Conservation (phyloP, 192 early-diverging fungal species). For the Coemansia sp. region DNA sequence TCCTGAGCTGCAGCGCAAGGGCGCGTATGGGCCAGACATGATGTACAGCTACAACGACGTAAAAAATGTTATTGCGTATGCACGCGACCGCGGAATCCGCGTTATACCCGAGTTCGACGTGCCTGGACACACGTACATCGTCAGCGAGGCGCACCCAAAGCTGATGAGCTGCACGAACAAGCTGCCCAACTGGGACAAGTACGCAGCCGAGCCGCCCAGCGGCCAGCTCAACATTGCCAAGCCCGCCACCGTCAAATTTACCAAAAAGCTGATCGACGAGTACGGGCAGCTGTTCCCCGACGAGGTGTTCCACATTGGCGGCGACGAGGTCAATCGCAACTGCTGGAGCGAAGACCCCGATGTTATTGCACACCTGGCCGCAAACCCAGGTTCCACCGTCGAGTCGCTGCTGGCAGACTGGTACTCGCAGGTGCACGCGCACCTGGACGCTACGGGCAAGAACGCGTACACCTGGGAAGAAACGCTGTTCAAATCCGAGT, state of each 20-base stretch:
- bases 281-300: conserved; percentile 69
- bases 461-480: conserved; percentile 82
- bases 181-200: conserved; percentile 60
- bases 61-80: conserved; percentile 65
- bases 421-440: conserved; percentile 56
- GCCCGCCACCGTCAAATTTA: conserved; percentile 60
- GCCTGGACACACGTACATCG: conserved; percentile 69
- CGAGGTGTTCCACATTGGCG: conserved; percentile 69
- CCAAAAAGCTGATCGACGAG: conserved; percentile 68
- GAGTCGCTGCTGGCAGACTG: conserved; percentile 43
- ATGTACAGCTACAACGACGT: conserved; percentile 73
- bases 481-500: conserved; percentile 55
- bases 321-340: conserved; percentile 70
- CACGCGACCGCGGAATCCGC: conserved; percentile 72
- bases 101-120: conserved; percentile 91
- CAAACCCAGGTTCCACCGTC: conserved; percentile 25
- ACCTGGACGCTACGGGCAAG: conserved; percentile 55
- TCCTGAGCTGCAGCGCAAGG: conserved; percentile 60
- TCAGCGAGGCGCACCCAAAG: conserved; percentile 56
- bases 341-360: conserved; percentile 62
- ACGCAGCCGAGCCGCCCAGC: conserved; percentile 71
- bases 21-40: conserved; percentile 62
- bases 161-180: conserved; percentile 59
- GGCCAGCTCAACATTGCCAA: conserved; percentile 78
- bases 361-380: conserved; percentile 26